Base-by-base conservation (phyloP, 768 basidiomycete genomes). In the Leucocoprinus birnbaumii region DNA sequence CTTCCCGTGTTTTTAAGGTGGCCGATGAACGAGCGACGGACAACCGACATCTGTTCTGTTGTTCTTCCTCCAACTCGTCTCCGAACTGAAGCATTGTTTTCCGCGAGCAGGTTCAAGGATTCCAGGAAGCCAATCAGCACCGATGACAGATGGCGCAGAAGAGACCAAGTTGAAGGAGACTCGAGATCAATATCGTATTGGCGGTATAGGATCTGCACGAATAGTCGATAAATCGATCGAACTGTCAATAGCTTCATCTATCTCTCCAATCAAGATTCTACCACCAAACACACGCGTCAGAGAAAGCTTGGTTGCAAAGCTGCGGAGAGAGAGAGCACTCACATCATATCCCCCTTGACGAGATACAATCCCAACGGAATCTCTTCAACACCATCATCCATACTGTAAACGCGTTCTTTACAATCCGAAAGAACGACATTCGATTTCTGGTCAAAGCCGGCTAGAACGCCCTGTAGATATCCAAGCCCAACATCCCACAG, bases 331-430 rank as follows among this genome's bases (percentile, higher is more conserved):
- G 19, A 37, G 44, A 41, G 25, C 13, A 84, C 93, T 70, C 64
- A 98, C 97, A 96, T 94, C 80, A 94, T 94, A 68, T 99, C 97
- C 2, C 97, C 97, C 64, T 98, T 94, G 66, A 99, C 94, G 65
- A 99, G 86, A 71, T 99, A 98, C 43, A 98, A 77, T 0, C 97
- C 97, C 22, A 98, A 77, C 0, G 93, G 90, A 9, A 94, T 85
- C 77, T 98, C 94, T 71, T 98, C 92, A 24, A 97, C 94, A 38
- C 90, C 89, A 63, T 91, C 91, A 14, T 99, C 97, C 51, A 82
- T 71, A 65, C 88, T 91, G 69, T 91, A 98, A 31, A 98, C 86
- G 62, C 96, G 86, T 68, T 99, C 97, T 66, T 89, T 92, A 55
- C 87, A 90, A 66, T 95, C 91, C 13, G 95, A 88, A 54, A 99